phyloP scores from a whole-genome alignment of 192 early-diverging fungal species.

The Entophlyctis luteolus region DNA sequence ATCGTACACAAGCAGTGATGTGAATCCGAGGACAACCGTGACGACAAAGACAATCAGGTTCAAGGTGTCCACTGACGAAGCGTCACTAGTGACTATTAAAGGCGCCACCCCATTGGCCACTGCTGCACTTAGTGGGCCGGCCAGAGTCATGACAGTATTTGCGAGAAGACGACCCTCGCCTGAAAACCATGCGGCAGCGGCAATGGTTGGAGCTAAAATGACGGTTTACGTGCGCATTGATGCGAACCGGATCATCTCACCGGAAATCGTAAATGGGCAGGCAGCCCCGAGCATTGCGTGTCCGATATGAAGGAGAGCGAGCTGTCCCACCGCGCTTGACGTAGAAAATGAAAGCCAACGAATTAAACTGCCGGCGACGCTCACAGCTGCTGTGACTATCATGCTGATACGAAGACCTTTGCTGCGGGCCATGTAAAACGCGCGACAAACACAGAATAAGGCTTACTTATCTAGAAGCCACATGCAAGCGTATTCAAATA shows the following conservation, averaged over 20 bases:
- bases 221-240: not conserved
- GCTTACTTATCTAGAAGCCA: not conserved
- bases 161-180: constrained; percentile 25
- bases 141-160: constrained; percentile 28
- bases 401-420: not conserved
- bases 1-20: constrained; percentile 13
- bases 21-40: constrained; percentile 5
- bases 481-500: not conserved
- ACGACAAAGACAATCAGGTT: constrained; percentile 18
- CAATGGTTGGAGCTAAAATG: constrained; percentile 6
- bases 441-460: no score
- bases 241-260: not conserved
- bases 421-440: no score
- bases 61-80: not conserved
- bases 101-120: constrained; percentile 2
- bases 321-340: not conserved
- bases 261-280: not conserved
- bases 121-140: not conserved
- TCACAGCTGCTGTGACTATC: not conserved
- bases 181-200: constrained; percentile 30
- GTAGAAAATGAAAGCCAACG: not conserved
- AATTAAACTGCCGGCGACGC: not conserved
- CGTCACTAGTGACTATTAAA: constrained; percentile 19
- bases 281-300: not conserved
- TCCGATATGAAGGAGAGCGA: not conserved